A percentile compares a stretch with the other conserved stretches of the same genome.
phyloP scores from a whole-genome alignment of 2,329 filamentous ascomycete species.

The Trichophyton mentagrophytes region DNA sequence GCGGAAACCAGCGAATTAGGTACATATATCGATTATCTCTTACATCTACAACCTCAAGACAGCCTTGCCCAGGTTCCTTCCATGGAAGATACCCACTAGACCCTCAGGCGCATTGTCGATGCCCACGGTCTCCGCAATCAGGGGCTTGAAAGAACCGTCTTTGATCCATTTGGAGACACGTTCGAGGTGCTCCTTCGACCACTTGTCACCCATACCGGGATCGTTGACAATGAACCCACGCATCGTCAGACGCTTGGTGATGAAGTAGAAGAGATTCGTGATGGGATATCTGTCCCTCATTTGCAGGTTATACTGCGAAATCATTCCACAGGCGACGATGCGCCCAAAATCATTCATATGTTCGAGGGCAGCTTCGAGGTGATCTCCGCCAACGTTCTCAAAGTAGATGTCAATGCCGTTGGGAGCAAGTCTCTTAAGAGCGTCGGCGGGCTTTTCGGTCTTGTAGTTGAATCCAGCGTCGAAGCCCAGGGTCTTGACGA shows the following conservation, averaged over 20 bases:
- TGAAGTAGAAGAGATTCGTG: slow-evolving; percentile 50
- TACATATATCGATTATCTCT: too few relatives aligned
- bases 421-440: slow-evolving; percentile 57
- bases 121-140: slow-evolving; percentile 55
- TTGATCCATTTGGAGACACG: slow-evolving; percentile 63
- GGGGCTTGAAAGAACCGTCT: slow-evolving; percentile 61
- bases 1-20: not conserved
- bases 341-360: slow-evolving; percentile 54
- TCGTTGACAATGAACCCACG: slow-evolving; percentile 65
- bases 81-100: slow-evolving; percentile 59
- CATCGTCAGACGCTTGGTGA: slow-evolving; percentile 55
- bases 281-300: slow-evolving; percentile 50
- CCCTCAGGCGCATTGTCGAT: slow-evolving; percentile 67
- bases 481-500: slow-evolving; percentile 55
- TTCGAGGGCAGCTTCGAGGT: slow-evolving; percentile 54
- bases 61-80: slow-evolving; percentile 79
- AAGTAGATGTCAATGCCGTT: slow-evolving; percentile 74
- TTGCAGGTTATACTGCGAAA: slow-evolving; percentile 60
- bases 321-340: slow-evolving; percentile 54
- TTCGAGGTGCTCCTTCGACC: slow-evolving; percentile 59
- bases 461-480: slow-evolving; percentile 79
- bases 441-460: slow-evolving; percentile 57
- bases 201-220: slow-evolving; percentile 52
- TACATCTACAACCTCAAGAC: slow-evolving; percentile 51
- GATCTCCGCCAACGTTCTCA: slow-evolving; percentile 67